These are phyloP conservation scores for Sporobolomyces pararoseus DNA, from an alignment of 768 basidiomycete species.

Conservation along the genomic window DNA sequence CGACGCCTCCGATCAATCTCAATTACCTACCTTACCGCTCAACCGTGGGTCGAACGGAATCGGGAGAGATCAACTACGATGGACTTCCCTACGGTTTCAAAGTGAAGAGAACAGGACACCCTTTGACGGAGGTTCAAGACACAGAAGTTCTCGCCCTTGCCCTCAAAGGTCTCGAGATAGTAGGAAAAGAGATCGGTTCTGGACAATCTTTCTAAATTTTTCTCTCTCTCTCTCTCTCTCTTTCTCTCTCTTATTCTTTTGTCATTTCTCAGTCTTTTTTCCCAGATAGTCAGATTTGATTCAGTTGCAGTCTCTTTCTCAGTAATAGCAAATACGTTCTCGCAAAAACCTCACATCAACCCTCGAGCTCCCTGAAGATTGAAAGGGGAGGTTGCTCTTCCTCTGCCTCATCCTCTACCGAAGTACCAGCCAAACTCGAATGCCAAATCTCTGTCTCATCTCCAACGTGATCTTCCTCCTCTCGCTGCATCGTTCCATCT, in stretches of 20 bases:
- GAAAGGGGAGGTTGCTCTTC: not conserved
- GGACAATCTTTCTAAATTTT: not conserved
- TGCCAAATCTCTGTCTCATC: not conserved
- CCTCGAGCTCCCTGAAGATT: not conserved
- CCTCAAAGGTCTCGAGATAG: not conserved
- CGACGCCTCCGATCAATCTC: not conserved
- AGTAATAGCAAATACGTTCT: not conserved
- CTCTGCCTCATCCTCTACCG: not conserved
- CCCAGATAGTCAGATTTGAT: not conserved
- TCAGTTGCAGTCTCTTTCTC: not conserved
- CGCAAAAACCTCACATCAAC: not conserved
- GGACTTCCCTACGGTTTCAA: slow-evolving; percentile 27
- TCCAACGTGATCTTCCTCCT: not conserved
- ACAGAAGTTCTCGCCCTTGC: slow-evolving; percentile 9
- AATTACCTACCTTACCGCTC: slow-evolving; percentile 17
- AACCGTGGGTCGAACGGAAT: not conserved
- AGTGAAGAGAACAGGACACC: slow-evolving; percentile 1
- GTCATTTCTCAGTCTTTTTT: not conserved
- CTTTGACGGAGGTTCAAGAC: not conserved
- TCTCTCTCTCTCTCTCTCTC: not conserved
- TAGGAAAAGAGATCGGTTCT: slow-evolving; percentile 21
- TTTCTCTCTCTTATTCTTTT: not conserved
- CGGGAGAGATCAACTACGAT: not conserved
- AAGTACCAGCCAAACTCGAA: not conserved
- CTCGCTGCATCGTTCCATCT: not conserved